These are phyloP conservation scores for Colletotrichum chlorophyti DNA, from an alignment of 2,329 filamentous ascomycete genomes.

Conservation along the genomic window DNA sequence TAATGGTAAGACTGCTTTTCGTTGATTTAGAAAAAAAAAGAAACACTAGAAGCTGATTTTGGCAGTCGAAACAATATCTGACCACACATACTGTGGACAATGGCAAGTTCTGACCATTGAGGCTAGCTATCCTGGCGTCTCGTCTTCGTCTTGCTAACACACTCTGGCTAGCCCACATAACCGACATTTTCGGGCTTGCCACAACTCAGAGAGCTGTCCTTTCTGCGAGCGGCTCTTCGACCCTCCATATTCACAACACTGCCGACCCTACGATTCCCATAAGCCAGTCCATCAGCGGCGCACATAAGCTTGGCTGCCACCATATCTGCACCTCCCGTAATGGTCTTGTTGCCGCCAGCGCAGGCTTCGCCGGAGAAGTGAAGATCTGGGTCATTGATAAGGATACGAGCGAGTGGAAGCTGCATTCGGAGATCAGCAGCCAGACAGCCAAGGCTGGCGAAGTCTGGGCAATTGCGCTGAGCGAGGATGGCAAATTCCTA, in stretches of 20 bases:
- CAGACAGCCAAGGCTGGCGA: constrained; percentile 67
- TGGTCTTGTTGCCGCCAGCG: constrained; percentile 78
- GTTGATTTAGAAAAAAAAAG: too few relatives aligned
- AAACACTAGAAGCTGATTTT: constrained; percentile 25
- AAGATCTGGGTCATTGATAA: constrained; percentile 77
- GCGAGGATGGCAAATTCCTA: constrained; percentile 81
- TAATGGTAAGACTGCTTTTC: constrained; percentile 42
- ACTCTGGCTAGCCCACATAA: constrained; percentile 74
- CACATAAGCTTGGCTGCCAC: constrained; percentile 90
- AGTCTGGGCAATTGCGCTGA: constrained; percentile 88
- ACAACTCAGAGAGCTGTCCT: constrained; percentile 77
- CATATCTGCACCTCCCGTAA: constrained; percentile 77
- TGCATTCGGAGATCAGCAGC: constrained; percentile 52
- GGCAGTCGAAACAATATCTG: constrained; percentile 96
- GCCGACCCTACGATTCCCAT: constrained; percentile 75
- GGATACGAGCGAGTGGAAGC: constrained; percentile 61
- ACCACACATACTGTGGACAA: constrained; percentile 90
- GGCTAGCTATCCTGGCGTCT: not conserved
- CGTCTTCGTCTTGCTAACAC: not conserved
- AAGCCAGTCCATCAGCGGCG: constrained; percentile 78
- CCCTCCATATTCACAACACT: constrained; percentile 81
- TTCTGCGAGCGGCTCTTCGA: constrained; percentile 84
- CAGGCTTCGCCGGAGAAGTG: constrained; percentile 88
- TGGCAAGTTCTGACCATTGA: constrained; percentile 57
- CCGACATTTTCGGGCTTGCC: constrained; percentile 85